A percentile compares a stretch with the other conserved stretches of the same genome.
These are phyloP conservation scores for Dactylellina haptotyla DNA, from an alignment of 2,329 filamentous ascomycete species.

Conservation along the genomic window DNA sequence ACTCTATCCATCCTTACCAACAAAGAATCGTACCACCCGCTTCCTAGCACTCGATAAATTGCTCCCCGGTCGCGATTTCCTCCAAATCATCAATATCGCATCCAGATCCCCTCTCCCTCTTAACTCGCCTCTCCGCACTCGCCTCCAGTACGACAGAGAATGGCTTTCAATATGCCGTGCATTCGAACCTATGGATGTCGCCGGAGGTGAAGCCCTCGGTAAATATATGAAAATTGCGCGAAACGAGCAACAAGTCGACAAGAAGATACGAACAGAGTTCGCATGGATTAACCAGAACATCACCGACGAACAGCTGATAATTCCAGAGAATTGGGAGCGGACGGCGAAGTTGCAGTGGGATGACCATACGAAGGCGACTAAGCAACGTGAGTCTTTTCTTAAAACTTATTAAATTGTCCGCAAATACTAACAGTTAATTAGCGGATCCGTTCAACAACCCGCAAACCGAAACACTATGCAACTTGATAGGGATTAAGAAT, in stretches of 20 bases:
- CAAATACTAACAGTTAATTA: not conserved
- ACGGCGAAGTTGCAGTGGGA: constrained; percentile 78
- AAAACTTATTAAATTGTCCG: not conserved
- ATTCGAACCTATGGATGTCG: constrained; percentile 66
- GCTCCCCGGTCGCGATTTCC: constrained; percentile 78
- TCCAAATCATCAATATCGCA: constrained; percentile 77
- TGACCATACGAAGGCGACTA: constrained; percentile 68
- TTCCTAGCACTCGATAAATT: constrained; percentile 96
- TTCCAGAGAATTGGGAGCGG: constrained; percentile 80
- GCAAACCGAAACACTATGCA: constrained; percentile 84
- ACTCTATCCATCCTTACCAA: constrained; percentile 54
- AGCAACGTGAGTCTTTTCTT: constrained; percentile 64
- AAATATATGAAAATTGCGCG: constrained; percentile 66
- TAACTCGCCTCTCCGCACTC: constrained; percentile 64
- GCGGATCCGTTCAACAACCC: constrained; percentile 80
- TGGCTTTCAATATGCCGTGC: constrained; percentile 93
- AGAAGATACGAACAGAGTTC: constrained; percentile 76
- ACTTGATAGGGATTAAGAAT: constrained; percentile 79
- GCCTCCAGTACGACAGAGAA: constrained; percentile 85
- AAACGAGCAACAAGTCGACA: constrained; percentile 68
- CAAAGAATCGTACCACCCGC: constrained; percentile 75
- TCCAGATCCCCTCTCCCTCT: constrained; percentile 62
- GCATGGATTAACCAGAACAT: constrained; percentile 85
- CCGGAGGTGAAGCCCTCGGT: constrained; percentile 72
- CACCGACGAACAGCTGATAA: constrained; percentile 68